These are phyloP conservation scores for Xanthoconium purpureum DNA, from an alignment of 768 basidiomycete genomes.

Conservation along the genomic window DNA sequence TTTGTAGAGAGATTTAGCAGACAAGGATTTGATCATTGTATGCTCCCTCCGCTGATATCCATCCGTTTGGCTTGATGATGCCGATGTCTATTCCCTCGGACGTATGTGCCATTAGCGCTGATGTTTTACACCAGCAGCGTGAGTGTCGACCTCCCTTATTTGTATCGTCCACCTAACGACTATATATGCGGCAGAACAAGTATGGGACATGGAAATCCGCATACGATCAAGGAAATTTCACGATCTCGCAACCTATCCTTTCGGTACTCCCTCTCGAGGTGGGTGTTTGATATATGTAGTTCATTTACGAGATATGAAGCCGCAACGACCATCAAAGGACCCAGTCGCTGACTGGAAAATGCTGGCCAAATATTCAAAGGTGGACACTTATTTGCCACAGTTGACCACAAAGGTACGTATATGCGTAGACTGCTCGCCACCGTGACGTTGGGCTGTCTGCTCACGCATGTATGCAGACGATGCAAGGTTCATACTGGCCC, in stretches of 20 bases:
- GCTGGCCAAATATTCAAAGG: constrained; percentile 27
- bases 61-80: neutral
- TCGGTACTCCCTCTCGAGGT: constrained; percentile 40
- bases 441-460: constrained; percentile 28
- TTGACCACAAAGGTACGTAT: constrained; percentile 34
- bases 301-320: neutral
- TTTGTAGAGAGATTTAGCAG: constrained; percentile 58
- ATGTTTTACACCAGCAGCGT: constrained; percentile 64
- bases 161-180: neutral
- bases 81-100: neutral
- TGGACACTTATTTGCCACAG: constrained; percentile 33
- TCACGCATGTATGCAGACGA: constrained; percentile 34
- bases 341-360: constrained; percentile 44
- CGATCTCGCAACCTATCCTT: constrained; percentile 41
- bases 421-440: neutral
- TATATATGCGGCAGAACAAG: constrained; percentile 35
- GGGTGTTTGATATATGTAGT: constrained; percentile 4
- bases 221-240: constrained; percentile 41
- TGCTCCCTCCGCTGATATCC: constrained; percentile 19
- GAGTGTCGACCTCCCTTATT: neutral
- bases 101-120: constrained; percentile 41
- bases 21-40: constrained; percentile 62
- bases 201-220: constrained; percentile 37
- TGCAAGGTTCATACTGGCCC: constrained; percentile 62
- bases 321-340: constrained; percentile 28